Base-by-base conservation (phyloP, 495 filamentous ascomycete genomes). In the Geopyxis carbonaria region DNA sequence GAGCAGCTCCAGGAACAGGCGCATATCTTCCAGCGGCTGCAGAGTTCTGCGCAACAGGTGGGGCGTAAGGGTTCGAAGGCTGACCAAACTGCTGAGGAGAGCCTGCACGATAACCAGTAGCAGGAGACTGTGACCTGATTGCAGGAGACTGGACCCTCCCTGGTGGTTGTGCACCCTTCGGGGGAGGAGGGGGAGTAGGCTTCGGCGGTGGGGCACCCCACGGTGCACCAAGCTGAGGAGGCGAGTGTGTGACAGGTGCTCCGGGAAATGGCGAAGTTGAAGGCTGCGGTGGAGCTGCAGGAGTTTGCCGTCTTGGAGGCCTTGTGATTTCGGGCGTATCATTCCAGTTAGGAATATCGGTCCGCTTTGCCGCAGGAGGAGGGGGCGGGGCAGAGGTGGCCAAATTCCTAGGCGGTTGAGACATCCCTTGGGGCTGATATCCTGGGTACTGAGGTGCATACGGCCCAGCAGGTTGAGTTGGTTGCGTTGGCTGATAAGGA, bases 311-410 rank as follows among this genome's bases (percentile, higher is more conserved):
- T 46, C 43, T 63, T 19, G 77, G 71, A 28, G 76, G 64, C 55
- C 86, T 91, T 21, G 72, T 68, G 20, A 93, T 80, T 47, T 92
- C 73, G 0, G 89, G 89, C 40, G 87, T 74, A 59, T 99, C 89
- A 48, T 99, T 99, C 89, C 89, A 99, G 38, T 77, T 76, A 23
- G 72, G 70, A 29, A 73, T 70, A 42, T 78, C 74, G 42, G 70
- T 72, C 44, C 69, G 68, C 42, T 72, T 78, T 13, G 79, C 68
- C 37, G 84, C 83, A 9, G 80, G 76, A 38, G 67, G 64, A 14
- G 59, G 63, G 9, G 59, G 53, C 2, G 75, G 70, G 20, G 76
- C 71, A 18, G 79, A 78, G 22, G 72, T 61, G 41, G 65, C 64
- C 27, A 63, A 60, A 15, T 61, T 64, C n/a, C 19, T 72, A 67